These are phyloP conservation scores for Penicillium coffeae DNA, from an alignment of 495 filamentous ascomycete genomes.

Conservation along the genomic window DNA sequence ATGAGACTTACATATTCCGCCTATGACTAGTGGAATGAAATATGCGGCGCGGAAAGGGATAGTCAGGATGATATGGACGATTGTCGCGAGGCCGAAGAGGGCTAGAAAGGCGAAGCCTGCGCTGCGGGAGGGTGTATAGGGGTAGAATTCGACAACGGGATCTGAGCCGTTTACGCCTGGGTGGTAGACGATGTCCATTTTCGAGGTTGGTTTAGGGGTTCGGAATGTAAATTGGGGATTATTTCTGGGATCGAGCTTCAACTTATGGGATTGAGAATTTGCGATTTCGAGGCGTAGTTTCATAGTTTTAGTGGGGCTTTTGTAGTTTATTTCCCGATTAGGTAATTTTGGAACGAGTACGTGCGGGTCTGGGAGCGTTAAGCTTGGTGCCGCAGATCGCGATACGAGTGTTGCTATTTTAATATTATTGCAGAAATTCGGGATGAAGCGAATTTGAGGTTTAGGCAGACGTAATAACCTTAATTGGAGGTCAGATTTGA, in stretches of 20 bases:
- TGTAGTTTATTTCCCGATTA: conserved; percentile 19
- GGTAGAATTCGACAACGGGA: conserved; percentile 42
- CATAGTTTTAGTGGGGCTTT: too few relatives aligned
- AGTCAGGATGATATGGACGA: conserved; percentile 40
- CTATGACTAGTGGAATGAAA: conserved; percentile 53
- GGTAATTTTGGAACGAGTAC: conserved; percentile 34
- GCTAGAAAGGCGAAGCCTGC: conserved; percentile 47
- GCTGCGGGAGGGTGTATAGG: conserved; percentile 44
- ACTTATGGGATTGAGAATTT: background rate
- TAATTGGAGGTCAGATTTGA: too few relatives aligned
- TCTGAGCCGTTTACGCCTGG: conserved; percentile 27
- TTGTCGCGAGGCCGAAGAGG: conserved; percentile 40
- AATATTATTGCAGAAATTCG: too few relatives aligned
- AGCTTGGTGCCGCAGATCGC: too few relatives aligned
- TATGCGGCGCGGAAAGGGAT: conserved; percentile 47
- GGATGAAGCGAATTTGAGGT: too few relatives aligned
- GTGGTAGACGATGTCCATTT: conserved; percentile 36
- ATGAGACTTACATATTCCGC: conserved; percentile 58
- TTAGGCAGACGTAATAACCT: too few relatives aligned
- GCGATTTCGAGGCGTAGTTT: conserved; percentile 6
- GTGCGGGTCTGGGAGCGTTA: too few relatives aligned
- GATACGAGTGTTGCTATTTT: too few relatives aligned
- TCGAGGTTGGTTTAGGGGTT: background rate
- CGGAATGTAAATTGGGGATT: background rate
- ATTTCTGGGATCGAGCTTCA: conserved; percentile 14